Evolutionary conservation across 208 protist genomes (phyloP).

Genomic region (Acanthamoeba sp.): DNA sequence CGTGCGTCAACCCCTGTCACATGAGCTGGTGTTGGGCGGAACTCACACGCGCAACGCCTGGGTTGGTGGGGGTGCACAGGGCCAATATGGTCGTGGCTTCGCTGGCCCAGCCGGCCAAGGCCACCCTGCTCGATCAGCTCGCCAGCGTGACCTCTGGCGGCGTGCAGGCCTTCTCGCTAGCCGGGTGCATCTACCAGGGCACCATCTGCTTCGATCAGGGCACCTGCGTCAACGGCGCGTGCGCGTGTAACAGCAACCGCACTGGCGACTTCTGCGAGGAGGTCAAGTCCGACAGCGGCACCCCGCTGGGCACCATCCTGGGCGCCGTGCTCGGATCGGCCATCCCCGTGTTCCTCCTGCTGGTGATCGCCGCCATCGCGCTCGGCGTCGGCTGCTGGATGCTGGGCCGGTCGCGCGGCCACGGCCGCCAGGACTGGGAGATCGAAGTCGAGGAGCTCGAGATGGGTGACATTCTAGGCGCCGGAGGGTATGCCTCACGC

Average conservation of each 20-base stretch:
- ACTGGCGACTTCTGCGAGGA: slow-evolving; percentile 19
- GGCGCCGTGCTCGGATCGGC: not conserved
- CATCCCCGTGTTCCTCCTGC: slow-evolving; percentile 29
- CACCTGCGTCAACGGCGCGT: not conserved
- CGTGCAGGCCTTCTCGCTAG: slow-evolving; percentile 1
- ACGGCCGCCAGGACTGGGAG: slow-evolving; percentile 19
- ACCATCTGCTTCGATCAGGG: slow-evolving; percentile 13
- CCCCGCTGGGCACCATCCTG: not conserved
- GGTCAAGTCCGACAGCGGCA: not conserved
- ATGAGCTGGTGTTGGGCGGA: not conserved
- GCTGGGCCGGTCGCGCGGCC: not conserved
- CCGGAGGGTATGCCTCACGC: not conserved
- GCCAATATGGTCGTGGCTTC: not conserved
- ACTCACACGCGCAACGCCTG: not conserved
- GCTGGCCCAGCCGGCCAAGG: not conserved
- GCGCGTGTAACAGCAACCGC: not conserved
- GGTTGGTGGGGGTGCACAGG: not conserved
- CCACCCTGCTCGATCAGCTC: not conserved
- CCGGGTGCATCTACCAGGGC: slow-evolving; percentile 1
- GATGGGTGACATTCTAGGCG: slow-evolving; percentile 9
- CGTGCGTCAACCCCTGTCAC: not conserved
- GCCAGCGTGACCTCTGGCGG: slow-evolving; percentile 7
- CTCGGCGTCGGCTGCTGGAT: not conserved
- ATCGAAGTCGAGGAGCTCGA: slow-evolving; percentile 23
- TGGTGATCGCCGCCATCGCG: not conserved